These are phyloP conservation scores for Coemansia sp. DNA, from an alignment of 192 early-diverging fungal genomes.

Conservation along the genomic window DNA sequence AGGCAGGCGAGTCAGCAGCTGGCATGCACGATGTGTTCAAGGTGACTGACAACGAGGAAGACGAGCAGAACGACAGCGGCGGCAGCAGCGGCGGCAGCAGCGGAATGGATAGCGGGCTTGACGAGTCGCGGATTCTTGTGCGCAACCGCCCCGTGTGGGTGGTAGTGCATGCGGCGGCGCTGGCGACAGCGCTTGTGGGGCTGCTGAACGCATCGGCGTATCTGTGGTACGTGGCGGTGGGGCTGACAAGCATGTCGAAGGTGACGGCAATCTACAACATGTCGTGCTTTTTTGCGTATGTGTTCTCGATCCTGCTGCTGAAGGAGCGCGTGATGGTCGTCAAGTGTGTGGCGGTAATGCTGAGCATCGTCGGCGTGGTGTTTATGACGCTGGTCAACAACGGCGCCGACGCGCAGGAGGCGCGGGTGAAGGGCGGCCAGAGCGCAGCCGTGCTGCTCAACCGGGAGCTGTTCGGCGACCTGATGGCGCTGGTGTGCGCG, in stretches of 20 bases:
- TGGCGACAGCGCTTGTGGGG: constrained; percentile 52
- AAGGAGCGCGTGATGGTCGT: constrained; percentile 60
- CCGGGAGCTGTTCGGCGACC: constrained; percentile 56
- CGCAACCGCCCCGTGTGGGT: constrained; percentile 24
- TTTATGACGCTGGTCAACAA: constrained; percentile 59
- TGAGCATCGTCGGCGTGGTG: constrained; percentile 69
- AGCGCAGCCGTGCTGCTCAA: constrained; percentile 11
- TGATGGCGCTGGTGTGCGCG: constrained; percentile 64
- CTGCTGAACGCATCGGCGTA: constrained; percentile 70
- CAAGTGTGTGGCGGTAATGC: constrained; percentile 65
- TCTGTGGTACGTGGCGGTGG: constrained; percentile 77
- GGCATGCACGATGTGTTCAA: constrained; percentile 1
- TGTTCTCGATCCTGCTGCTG: constrained; percentile 72
- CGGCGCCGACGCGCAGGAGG: constrained; percentile 14
- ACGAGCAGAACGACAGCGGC: constrained; percentile 1
- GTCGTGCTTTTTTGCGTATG: constrained; percentile 79
- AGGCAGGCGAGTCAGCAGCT: not conserved
- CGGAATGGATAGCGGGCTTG: constrained; percentile 3
- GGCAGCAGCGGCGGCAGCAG: constrained; percentile 3
- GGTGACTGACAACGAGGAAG: constrained; percentile 1
- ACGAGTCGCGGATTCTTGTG: constrained; percentile 25
- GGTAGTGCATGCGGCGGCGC: constrained; percentile 16
- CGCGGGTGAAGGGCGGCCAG: not conserved
- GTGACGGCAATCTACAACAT: constrained; percentile 83
- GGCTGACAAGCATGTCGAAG: constrained; percentile 72